A percentile compares a stretch with the other conserved stretches of the same genome.
Evolutionary conservation across 2,329 filamentous ascomycete genomes (phyloP).

Genomic region (Botrytis porri): DNA sequence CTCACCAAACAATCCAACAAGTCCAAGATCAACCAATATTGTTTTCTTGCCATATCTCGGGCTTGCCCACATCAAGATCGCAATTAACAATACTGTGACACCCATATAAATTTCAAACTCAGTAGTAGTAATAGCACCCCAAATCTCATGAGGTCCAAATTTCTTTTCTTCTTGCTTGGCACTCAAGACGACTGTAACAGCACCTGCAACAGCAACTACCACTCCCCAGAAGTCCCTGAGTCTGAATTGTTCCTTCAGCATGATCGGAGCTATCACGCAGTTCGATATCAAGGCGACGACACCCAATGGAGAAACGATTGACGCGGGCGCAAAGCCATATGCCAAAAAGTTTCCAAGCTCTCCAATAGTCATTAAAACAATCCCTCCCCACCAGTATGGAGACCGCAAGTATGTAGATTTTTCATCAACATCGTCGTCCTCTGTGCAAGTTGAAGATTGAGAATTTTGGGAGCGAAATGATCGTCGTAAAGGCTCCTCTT

Average conservation of each 20-base stretch:
- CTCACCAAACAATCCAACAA: constrained; percentile 89
- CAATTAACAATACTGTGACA: constrained; percentile 71
- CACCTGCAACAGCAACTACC: constrained; percentile 78
- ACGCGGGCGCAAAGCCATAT: constrained; percentile 95
- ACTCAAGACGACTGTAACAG: constrained; percentile 88
- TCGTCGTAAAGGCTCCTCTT: constrained; percentile 51
- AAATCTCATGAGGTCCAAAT: constrained; percentile 85
- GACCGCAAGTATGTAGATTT: constrained; percentile 76
- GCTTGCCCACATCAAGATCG: constrained; percentile 76
- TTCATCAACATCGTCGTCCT: constrained; percentile 36
- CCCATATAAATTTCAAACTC: constrained; percentile 90
- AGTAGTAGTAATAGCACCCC: constrained; percentile 80
- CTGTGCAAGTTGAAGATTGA: constrained; percentile 40
- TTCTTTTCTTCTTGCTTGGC: constrained; percentile 87
- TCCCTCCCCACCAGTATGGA: constrained; percentile 94
- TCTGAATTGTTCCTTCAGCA: constrained; percentile 89
- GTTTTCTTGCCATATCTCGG: constrained; percentile 78
- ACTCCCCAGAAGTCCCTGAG: constrained; percentile 84
- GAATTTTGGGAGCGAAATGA: constrained; percentile 49
- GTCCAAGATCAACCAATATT: constrained; percentile 86
- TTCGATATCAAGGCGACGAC: constrained; percentile 97
- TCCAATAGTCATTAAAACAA: constrained; percentile 86
- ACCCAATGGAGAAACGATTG: constrained; percentile 92
- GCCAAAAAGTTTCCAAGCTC: constrained; percentile 96
- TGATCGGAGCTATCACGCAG: constrained; percentile 90